Percentiles rank a stretch among this genome's conserved stretches.
phyloP scores from a whole-genome alignment of 2,329 filamentous ascomycete genomes.

The Tympanopsis confertula region DNA sequence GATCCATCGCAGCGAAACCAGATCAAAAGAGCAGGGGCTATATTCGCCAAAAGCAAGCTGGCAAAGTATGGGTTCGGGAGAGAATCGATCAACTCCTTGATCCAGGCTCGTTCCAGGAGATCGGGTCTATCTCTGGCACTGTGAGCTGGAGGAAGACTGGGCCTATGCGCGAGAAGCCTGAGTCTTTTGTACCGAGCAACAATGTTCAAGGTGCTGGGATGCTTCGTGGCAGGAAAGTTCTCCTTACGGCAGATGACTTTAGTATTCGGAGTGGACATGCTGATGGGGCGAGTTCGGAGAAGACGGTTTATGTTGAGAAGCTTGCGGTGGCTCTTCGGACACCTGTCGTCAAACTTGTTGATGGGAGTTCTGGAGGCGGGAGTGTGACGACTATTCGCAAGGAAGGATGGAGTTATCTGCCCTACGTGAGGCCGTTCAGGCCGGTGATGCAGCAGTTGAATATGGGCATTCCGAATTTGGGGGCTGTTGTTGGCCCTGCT shows the following conservation, averaged over 20 bases:
- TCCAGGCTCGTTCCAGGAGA: conserved; percentile 39
- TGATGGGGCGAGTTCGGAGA: conserved; percentile 43
- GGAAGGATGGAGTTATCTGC: conserved; percentile 46
- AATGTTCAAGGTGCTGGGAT: conserved; percentile 49
- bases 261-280: conserved; percentile 51
- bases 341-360: conserved; percentile 52
- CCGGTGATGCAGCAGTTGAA: conserved; percentile 46
- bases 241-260: conserved; percentile 55
- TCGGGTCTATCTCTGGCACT: conserved; percentile 47
- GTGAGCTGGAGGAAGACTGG: conserved; percentile 42
- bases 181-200: conserved; percentile 43
- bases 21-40: conserved; percentile 42
- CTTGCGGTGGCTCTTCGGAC: conserved; percentile 41
- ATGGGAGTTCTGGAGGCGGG: conserved; percentile 51
- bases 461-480: conserved; percentile 50
- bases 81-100: conserved; percentile 47
- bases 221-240: conserved; percentile 37
- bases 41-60: conserved; percentile 48
- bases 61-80: conserved; percentile 55
- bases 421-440: conserved; percentile 39
- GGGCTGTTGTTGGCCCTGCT: conserved; percentile 49
- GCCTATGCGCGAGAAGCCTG: conserved; percentile 29
- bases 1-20: conserved; percentile 39
- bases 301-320: conserved; percentile 52
- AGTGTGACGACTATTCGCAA: conserved; percentile 46